Evolutionary conservation across 345 rosid species (phyloP), one percentile per base, ranked within the genome.

Genomic region (Eucalyptus paniculata): DNA sequence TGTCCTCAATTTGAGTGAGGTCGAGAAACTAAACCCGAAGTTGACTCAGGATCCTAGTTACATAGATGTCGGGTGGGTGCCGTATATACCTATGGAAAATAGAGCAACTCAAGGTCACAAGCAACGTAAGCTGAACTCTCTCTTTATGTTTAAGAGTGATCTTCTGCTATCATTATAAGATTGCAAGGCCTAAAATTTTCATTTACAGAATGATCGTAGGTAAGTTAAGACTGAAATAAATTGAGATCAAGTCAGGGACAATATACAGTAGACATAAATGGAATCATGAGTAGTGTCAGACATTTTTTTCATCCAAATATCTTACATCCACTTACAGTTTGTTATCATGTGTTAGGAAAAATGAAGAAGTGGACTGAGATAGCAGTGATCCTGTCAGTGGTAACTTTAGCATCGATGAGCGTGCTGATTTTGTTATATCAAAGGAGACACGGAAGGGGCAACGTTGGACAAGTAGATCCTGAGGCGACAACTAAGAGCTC

Each of bases 61-160:
- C 51, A 92, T 95, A 44, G 24, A 54, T 7, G 58, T 62, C 21
- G 94, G 92, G 81, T 92, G 93, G 94, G 93, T 96, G 56, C 91
- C 91, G 86, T 94, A 87, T 92, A 92, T 95, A 53, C 96, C 96
- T 7, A 90, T 45, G 92, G 91, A 89, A 58, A 87, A 56, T 9
- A 88, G 90, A 26, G 90, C 92, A 42, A 65, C 88, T 44, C 93
- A 93, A 40, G 9, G 77, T 9, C 87, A 90, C 4, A 69, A 58
- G 81, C 40, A 67, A 32, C 10, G 23, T 67, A 16, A 67, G 80
- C 80, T 67, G 80, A 32, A n/a, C 80, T 32, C 34, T 32, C 77
- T 67, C 80, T n/a, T 67, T 32, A 67, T 67, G 40, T n/a, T 32
- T 67, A 32, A 67, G 40, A 67, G 80, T 67, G 23, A 67, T 67